A percentile compares a stretch with the other conserved stretches of the same genome.
These are phyloP conservation scores for Pilobolus umbonatus DNA, from an alignment of 192 early-diverging fungal species.

Conservation along the genomic window DNA sequence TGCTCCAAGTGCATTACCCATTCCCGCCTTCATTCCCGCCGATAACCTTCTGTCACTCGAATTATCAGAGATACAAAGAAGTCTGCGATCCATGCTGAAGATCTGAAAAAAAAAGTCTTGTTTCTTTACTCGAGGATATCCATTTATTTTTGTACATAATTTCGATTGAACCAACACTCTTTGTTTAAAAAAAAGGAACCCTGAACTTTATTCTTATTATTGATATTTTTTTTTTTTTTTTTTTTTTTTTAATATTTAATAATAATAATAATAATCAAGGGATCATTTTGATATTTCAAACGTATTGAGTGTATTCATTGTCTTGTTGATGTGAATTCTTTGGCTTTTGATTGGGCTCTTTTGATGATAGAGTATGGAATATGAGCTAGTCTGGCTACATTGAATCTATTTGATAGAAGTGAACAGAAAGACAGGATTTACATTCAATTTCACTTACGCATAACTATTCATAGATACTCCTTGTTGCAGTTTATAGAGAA, in stretches of 20 bases:
- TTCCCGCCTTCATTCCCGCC: slow-evolving; percentile 42
- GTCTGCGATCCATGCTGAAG: slow-evolving; percentile 43
- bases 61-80: slow-evolving; percentile 43
- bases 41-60: slow-evolving; percentile 1
- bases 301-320: too few species aligned
- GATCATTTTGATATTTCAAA: too few species aligned
- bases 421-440: not conserved
- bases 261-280: not conserved
- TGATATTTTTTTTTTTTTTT: slow-evolving; percentile 17
- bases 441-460: slow-evolving; percentile 41
- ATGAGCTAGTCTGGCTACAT: slow-evolving; percentile 67
- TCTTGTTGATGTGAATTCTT: slow-evolving; percentile 29
- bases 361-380: slow-evolving; percentile 47
- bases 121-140: too few species aligned
- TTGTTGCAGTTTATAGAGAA: slow-evolving; percentile 62
- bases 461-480: slow-evolving; percentile 64
- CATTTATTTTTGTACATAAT: too few species aligned
- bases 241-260: not conserved
- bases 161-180: too few species aligned
- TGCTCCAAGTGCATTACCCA: slow-evolving; percentile 46
- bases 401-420: slow-evolving; percentile 38
- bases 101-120: too few species aligned
- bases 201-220: too few species aligned
- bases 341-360: slow-evolving; percentile 50
- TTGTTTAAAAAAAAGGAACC: too few species aligned